Base-by-base conservation (phyloP, 345 rosid genomes). In the Dovyalis caffra region DNA sequence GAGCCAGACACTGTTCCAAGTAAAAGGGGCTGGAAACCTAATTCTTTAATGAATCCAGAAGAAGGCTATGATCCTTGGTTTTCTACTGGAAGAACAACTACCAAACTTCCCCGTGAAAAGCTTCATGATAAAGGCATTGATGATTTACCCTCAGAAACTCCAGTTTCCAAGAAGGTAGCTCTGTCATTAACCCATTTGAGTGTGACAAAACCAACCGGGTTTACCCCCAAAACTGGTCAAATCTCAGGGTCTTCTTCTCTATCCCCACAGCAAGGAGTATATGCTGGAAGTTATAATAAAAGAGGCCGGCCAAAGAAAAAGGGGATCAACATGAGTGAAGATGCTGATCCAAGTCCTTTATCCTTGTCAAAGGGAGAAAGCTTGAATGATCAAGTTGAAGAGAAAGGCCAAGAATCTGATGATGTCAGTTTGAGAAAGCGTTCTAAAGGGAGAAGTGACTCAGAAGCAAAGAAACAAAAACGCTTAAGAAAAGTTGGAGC, bases 11-110 rank as follows among this genome's bases (percentile, higher is more conserved):
- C 78, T 20, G 67, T 76, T 67, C 74, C 82, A 15, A 85, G 72
- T 85, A 91, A 80, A 83, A 89, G 93, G 81, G 90, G 88, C 23
- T 60, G 87, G 74, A 87, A 82, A 84, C 94, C 87, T 61, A 93
- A 85, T 81, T 81, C 92, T 35, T 81, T 87, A 79, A 86, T 89
- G 84, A 88, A 83, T 76, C 83, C 92, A 34, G 92, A 81, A 61
- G 94, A 91, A 85, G 90, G 90, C 60, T 86, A 86, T 77, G 86
- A 87, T 72, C 86, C 80, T 76, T 86, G 89, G 93, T 57, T 76
- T 65, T 70, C 63, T 14, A 40, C 66, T 34, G 79, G 78, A 69
- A 83, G 80, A 74, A 83, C 82, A 78, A 33, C 74, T 33, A 33
- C 71, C 33, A 82, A 72, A 77, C 32, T 74, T 9, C 57, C 81